Percentiles rank a stretch among this genome's conserved stretches.
phyloP scores from a whole-genome alignment of 1,139 yeast species.

The Candida sp. region DNA sequence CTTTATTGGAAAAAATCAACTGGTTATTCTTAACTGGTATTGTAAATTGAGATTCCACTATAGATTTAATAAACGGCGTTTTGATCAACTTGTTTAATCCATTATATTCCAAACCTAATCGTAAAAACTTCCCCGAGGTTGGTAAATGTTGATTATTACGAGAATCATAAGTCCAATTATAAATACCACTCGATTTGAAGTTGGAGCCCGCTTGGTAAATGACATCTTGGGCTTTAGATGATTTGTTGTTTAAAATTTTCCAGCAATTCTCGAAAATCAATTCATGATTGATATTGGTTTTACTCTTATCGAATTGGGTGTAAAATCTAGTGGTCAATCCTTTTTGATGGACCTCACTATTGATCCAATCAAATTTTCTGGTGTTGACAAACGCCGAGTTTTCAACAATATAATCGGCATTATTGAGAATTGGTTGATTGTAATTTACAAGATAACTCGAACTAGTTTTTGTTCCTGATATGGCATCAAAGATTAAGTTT shows the following conservation, averaged over 20 bases:
- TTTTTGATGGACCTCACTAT: conserved; percentile 53
- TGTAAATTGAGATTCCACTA: conserved; percentile 48
- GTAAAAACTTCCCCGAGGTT: conserved; percentile 50
- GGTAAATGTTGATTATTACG: conserved; percentile 59
- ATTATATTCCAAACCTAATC: conserved; percentile 56
- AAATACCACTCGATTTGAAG: conserved; percentile 54
- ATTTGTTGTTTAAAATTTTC: conserved; percentile 53
- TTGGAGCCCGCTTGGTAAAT: conserved; percentile 55
- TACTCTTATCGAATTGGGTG: conserved; percentile 18
- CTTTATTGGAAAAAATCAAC: conserved; percentile 40
- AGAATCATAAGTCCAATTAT: conserved; percentile 51
- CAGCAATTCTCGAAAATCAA: conserved; percentile 61
- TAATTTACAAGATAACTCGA: conserved; percentile 68
- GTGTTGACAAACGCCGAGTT: conserved; percentile 54
- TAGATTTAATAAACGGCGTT: conserved; percentile 41
- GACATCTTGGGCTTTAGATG: conserved; percentile 31
- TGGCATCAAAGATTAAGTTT: conserved; percentile 69
- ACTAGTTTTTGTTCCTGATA: conserved; percentile 73
- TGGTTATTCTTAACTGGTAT: conserved; percentile 23
- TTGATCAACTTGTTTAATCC: conserved; percentile 32
- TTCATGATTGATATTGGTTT: conserved; percentile 45
- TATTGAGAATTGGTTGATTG: conserved; percentile 57
- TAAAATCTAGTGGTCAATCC: conserved; percentile 57
- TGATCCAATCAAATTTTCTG: conserved; percentile 66
- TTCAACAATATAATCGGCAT: conserved; percentile 53